Conservation (phyloP, 768 basidiomycete species). For the Mycena olivaceomarginata region DNA sequence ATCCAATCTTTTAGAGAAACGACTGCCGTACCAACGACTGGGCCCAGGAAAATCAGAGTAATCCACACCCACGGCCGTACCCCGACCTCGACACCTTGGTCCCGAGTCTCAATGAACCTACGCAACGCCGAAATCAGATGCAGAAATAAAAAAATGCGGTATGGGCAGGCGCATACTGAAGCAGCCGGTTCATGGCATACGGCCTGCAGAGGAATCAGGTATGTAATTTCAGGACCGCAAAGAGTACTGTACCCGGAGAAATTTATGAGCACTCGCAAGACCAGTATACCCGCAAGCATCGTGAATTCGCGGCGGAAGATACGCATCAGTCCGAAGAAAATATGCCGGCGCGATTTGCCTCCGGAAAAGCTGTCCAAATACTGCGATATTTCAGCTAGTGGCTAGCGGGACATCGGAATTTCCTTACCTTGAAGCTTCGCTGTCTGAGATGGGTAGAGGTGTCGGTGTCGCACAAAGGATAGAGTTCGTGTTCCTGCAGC, state of each 20-base stretch:
- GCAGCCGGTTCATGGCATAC: conserved; percentile 62
- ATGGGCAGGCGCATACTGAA: conserved; percentile 52
- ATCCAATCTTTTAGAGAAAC: neutral
- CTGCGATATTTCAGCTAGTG: conserved; percentile 25
- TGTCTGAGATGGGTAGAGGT: conserved; percentile 47
- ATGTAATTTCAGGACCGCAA: conserved; percentile 48
- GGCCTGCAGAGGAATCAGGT: conserved; percentile 54
- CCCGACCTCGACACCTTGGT: conserved; percentile 59
- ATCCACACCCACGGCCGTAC: conserved; percentile 86
- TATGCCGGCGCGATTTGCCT: conserved; percentile 19
- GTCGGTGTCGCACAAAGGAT: conserved; percentile 81
- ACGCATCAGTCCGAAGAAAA: conserved; percentile 66
- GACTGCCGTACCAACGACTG: conserved; percentile 52
- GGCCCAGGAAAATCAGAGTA: conserved; percentile 67
- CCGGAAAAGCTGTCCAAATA: conserved; percentile 20
- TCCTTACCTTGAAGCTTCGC: conserved; percentile 53
- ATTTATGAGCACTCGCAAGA: conserved; percentile 21
- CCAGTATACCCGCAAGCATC: conserved; percentile 45
- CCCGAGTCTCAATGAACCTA: conserved; percentile 74
- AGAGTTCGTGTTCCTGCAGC: conserved; percentile 69
- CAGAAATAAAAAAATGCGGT: neutral
- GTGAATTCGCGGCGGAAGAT: conserved; percentile 53
- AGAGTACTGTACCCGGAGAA: conserved; percentile 32
- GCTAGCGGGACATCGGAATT: neutral
- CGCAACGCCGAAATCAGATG: neutral